Base-by-base conservation (phyloP, 257 asterid genomes). In the Jaltomata sinuosa region DNA sequence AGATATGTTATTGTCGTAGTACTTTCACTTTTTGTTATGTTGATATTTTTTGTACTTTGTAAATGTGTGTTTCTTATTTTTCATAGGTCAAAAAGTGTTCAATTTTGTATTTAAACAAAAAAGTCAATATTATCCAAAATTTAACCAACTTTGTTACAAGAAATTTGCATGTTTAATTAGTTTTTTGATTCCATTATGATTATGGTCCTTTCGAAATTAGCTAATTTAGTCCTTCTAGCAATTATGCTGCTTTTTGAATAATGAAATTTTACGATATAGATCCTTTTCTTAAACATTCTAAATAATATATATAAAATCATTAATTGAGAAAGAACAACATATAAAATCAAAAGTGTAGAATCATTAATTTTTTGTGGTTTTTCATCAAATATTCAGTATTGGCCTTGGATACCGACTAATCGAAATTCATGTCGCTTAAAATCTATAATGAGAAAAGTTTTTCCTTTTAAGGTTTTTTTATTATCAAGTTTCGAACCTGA, bases 351-450 rank as follows among this genome's bases (percentile, higher is more conserved):
- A 71, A 9, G 2, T 68, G 53, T 21, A 38, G 21, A 71, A n/a
- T n/a, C n/a, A n/a, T n/a, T n/a, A n/a, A n/a, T n/a, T n/a, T n/a
- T n/a, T n/a, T n/a, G n/a, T n/a, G n/a, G n/a, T 27, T 27, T 27
- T 62, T 0, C 8, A 11, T 67, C 7, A 8, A 8, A 32, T 67
- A 2, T 32, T 32, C 5, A 8, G 0, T 7, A 64, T 15, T 1
- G 3, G 2, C 0, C 3, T 11, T 9, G 3, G 0, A 18, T 1
- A 0, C 11, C 1, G 3, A 67, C 1, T 32, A 32, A 32, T 67
- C 0, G 0, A 16, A 3, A 32, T 32, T 34, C 12, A 1, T 1
- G 1, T 1, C 5, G 16, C 0, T 3, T 64, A 64, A 29, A 64
- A 64, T 2, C 7, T 3, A 15, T 31, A 65, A 3, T 31, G 76